These are phyloP conservation scores for Urostyla sp. DNA, from an alignment of 73 alveolate species.

Conservation along the genomic window DNA sequence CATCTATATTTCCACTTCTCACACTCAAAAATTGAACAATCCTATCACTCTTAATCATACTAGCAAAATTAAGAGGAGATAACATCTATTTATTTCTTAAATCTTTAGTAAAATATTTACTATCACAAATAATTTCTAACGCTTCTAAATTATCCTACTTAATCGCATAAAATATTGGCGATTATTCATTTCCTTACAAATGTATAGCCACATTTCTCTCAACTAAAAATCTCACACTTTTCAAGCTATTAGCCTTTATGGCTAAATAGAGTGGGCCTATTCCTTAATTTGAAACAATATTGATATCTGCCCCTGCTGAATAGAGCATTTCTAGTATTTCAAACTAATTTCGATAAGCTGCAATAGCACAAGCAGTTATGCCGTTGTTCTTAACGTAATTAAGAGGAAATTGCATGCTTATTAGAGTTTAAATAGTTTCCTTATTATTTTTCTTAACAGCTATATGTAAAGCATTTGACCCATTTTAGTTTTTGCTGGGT, in stretches of 20 bases:
- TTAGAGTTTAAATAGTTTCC: slow-evolving; percentile 29
- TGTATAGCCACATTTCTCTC: slow-evolving; percentile 31
- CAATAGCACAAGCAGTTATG: slow-evolving; percentile 55
- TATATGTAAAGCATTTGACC: slow-evolving; percentile 61
- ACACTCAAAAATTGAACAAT: slow-evolving; percentile 29
- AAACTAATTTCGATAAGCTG: slow-evolving; percentile 44
- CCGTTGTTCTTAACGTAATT: slow-evolving; percentile 52
- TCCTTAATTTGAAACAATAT: slow-evolving; percentile 15
- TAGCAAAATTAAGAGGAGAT: slow-evolving; percentile 52
- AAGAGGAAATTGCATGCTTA: slow-evolving; percentile 40
- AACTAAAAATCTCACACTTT: slow-evolving; percentile 23
- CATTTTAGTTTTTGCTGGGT: slow-evolving; percentile 1
- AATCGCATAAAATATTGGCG: slow-evolving; percentile 46
- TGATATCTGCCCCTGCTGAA: slow-evolving; percentile 53
- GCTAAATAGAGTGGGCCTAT: slow-evolving; percentile 66
- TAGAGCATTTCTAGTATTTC: slow-evolving; percentile 35
- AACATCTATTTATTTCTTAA: slow-evolving; percentile 5
- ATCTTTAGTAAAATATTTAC: background rate
- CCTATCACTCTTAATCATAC: background rate
- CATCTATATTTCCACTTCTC: slow-evolving; percentile 5
- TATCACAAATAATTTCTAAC: slow-evolving; percentile 34
- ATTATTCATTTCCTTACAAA: background rate
- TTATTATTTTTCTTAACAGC: slow-evolving; percentile 46
- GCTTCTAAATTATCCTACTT: slow-evolving; percentile 9
- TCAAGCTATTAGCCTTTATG: background rate